phyloP scores from a whole-genome alignment of 106 monocot species.

The Phalaenopsis aphrodite region DNA sequence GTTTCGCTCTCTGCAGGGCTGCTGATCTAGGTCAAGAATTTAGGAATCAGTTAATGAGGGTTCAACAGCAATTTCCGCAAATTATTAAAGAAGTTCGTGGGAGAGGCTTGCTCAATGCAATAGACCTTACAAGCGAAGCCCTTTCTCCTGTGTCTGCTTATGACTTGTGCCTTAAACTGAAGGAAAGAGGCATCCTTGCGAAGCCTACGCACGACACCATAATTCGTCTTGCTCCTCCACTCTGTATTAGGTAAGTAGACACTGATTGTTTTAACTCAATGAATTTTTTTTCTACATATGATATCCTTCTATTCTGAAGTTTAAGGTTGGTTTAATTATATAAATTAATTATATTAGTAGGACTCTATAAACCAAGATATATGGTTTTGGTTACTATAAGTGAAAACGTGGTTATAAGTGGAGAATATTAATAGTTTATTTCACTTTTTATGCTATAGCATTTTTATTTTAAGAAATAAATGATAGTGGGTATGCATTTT shows the following conservation, averaged over 20 bases:
- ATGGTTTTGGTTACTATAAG: too few species aligned
- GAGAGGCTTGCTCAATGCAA: slow-evolving; percentile 87
- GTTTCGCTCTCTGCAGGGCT: slow-evolving; percentile 39
- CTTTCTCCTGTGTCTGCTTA: slow-evolving; percentile 80
- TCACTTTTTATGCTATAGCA: too few species aligned
- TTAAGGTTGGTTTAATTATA: too few species aligned
- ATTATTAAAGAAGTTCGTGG: slow-evolving; percentile 86
- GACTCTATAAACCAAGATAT: too few species aligned
- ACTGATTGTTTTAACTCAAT: not conserved
- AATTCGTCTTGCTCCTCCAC: slow-evolving; percentile 91
- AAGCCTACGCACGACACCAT: slow-evolving; percentile 97
- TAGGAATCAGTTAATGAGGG: slow-evolving; percentile 49
- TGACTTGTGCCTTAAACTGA: slow-evolving; percentile 86
- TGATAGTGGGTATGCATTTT: too few species aligned
- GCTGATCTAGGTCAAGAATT: slow-evolving; percentile 72
- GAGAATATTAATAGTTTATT: too few species aligned
- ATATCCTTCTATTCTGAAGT: too few species aligned
- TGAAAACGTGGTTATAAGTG: too few species aligned
- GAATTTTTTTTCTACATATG: too few species aligned
- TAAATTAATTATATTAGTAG: too few species aligned
- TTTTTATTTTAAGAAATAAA: too few species aligned
- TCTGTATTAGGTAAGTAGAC: slow-evolving; percentile 64
- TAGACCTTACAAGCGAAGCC: slow-evolving; percentile 58
- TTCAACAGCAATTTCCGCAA: slow-evolving; percentile 65
- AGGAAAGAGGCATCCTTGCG: slow-evolving; percentile 94